Evolutionary conservation across 371 early-diverging fungal genomes (phyloP).

Genomic region (Mortierella sp.): DNA sequence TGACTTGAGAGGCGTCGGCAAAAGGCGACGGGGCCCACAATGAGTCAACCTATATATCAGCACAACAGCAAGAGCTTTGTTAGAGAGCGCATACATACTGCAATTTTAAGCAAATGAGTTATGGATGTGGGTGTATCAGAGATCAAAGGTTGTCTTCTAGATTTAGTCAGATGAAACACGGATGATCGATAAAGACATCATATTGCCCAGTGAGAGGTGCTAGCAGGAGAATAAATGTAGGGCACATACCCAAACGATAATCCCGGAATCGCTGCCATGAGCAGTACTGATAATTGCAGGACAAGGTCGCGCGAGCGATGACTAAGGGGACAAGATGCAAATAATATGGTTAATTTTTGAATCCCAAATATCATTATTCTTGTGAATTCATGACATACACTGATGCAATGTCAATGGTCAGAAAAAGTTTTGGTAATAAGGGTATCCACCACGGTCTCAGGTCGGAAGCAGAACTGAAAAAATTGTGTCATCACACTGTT

Average conservation of each 20-base stretch:
- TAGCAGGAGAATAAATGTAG: background rate
- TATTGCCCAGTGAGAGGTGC: conserved; percentile 28
- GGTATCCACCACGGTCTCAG: conserved; percentile 56
- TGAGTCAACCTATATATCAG: background rate
- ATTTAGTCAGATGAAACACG: conserved; percentile 58
- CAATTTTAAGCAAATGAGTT: background rate
- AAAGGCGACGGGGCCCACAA: background rate
- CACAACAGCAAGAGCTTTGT: background rate
- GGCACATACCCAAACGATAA: conserved; percentile 5
- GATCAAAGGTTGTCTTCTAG: conserved; percentile 57
- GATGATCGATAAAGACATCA: conserved; percentile 58
- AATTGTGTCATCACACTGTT: conserved; percentile 49
- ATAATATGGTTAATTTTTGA: background rate
- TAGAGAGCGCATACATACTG: background rate
- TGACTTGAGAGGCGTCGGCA: background rate
- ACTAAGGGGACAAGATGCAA: background rate
- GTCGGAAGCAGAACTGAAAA: conserved; percentile 61
- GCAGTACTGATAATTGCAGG: background rate
- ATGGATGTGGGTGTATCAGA: conserved; percentile 36
- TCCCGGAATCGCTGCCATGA: background rate
- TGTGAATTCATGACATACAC: background rate
- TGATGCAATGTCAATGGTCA: conserved; percentile 21
- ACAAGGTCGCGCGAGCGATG: background rate
- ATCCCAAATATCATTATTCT: background rate
- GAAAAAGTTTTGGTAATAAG: conserved; percentile 49